phyloP scores from a whole-genome alignment of 2,329 filamentous ascomycete species.

The Diplodia mutila region DNA sequence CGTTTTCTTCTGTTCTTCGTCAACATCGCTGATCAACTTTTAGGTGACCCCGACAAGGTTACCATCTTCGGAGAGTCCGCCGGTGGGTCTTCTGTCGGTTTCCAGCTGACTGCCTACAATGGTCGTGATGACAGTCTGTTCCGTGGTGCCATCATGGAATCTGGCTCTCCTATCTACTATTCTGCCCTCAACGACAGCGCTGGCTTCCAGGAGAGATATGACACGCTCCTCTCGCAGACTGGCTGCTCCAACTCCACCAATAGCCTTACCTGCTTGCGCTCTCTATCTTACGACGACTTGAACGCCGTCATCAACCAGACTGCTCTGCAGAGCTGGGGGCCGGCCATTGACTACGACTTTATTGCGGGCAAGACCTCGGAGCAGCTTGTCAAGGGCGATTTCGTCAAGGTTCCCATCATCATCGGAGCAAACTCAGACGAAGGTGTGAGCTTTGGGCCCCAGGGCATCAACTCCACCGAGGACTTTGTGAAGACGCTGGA shows the following conservation, averaged over 20 bases:
- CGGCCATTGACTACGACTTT: slow-evolving; percentile 61
- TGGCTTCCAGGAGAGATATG: slow-evolving; percentile 62
- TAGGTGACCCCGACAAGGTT: slow-evolving; percentile 46
- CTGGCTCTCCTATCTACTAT: slow-evolving; percentile 44
- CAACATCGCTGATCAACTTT: not conserved
- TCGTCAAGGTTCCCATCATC: slow-evolving; percentile 67
- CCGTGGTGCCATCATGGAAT: slow-evolving; percentile 53
- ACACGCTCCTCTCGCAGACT: slow-evolving; percentile 62
- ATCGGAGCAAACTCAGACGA: slow-evolving; percentile 69
- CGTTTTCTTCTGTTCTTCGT: too few relatives aligned
- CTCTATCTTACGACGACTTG: slow-evolving; percentile 61
- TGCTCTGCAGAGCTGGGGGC: slow-evolving; percentile 42
- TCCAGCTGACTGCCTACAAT: slow-evolving; percentile 51
- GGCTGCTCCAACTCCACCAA: slow-evolving; percentile 59
- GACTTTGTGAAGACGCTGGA: slow-evolving; percentile 53
- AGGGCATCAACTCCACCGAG: slow-evolving; percentile 58
- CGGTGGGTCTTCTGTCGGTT: slow-evolving; percentile 50
- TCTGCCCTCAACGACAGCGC: slow-evolving; percentile 26
- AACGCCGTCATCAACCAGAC: slow-evolving; percentile 57
- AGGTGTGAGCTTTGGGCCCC: slow-evolving; percentile 60
- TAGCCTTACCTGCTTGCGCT: slow-evolving; percentile 58
- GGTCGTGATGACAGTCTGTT: slow-evolving; percentile 54
- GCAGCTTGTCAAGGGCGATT: slow-evolving; percentile 61
- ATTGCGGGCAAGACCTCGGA: slow-evolving; percentile 56
- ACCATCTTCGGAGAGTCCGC: slow-evolving; percentile 52